Conservation (phyloP, 108 stramenopile species). For the Cyclotella baltica region DNA sequence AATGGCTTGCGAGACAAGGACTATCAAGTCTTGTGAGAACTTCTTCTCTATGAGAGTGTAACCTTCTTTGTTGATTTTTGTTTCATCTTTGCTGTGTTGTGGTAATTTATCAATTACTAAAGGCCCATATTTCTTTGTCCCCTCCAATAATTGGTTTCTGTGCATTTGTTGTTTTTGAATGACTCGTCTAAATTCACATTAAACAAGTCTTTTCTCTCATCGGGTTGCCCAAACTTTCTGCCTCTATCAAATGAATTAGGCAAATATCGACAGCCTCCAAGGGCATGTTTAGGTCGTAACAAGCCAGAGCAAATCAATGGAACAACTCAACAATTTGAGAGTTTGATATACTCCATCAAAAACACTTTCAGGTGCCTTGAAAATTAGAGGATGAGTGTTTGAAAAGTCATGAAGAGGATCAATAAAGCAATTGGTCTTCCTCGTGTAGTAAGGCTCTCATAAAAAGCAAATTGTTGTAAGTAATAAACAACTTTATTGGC, state of each 20-base stretch:
- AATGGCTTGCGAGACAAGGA: no score
- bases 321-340: conserved; percentile 17
- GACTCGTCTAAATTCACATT: no score
- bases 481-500: neutral
- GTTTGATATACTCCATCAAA: conserved; percentile 7
- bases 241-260: neutral
- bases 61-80: no score
- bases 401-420: conserved; percentile 6
- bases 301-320: neutral
- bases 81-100: no score
- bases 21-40: no score
- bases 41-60: no score
- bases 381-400: neutral
- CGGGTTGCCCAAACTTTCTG: no score
- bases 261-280: neutral
- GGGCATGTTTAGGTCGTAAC: neutral
- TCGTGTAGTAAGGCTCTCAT: neutral
- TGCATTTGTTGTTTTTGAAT: no score
- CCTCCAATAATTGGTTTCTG: no score
- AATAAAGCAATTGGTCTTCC: neutral
- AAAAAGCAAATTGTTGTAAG: conserved; percentile 4
- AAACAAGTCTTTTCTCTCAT: no score
- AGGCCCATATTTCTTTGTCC: no score
- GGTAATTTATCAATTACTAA: no score
- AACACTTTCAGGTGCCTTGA: neutral